phyloP scores from a whole-genome alignment of 108 stramenopile species.

The Pinguiococcus pyrenoidosus region DNA sequence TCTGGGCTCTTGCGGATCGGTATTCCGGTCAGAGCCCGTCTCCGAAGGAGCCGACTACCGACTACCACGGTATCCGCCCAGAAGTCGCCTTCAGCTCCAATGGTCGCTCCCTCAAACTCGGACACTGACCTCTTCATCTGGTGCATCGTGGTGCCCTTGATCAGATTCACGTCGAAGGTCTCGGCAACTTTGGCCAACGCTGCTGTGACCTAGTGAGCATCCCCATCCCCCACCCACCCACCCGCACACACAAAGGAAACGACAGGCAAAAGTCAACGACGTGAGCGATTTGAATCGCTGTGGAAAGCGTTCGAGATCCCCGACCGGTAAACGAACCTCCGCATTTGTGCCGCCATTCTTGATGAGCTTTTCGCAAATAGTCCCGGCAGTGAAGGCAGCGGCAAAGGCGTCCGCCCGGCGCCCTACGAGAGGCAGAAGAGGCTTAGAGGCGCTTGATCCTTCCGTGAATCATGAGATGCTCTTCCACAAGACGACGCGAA shows the following conservation, averaged over 20 bases:
- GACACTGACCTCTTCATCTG: constrained; percentile 78
- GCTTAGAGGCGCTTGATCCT: neutral
- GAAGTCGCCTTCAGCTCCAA: neutral
- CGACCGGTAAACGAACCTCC: constrained; percentile 16
- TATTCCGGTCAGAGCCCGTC: neutral
- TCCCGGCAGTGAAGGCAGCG: constrained; percentile 92
- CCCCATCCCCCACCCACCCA: no score
- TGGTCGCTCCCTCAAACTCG: neutral
- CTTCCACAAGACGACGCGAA: neutral
- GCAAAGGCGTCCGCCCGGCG: constrained; percentile 23
- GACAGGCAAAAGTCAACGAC: no score
- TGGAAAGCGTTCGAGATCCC: no score
- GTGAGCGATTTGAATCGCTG: no score
- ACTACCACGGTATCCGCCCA: neutral
- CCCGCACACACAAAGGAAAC: no score
- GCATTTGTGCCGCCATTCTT: constrained; percentile 72
- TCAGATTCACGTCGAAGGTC: constrained; percentile 78
- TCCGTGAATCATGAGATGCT: neutral
- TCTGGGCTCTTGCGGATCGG: neutral
- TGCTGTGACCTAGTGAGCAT: constrained; percentile 53
- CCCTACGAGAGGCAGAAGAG: constrained; percentile 2
- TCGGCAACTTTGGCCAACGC: constrained; percentile 79
- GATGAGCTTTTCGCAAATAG: constrained; percentile 75
- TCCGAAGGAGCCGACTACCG: neutral
- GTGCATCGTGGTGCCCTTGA: constrained; percentile 88